Conservation (phyloP, 805 yeast species). For the Ogataea minuta region DNA sequence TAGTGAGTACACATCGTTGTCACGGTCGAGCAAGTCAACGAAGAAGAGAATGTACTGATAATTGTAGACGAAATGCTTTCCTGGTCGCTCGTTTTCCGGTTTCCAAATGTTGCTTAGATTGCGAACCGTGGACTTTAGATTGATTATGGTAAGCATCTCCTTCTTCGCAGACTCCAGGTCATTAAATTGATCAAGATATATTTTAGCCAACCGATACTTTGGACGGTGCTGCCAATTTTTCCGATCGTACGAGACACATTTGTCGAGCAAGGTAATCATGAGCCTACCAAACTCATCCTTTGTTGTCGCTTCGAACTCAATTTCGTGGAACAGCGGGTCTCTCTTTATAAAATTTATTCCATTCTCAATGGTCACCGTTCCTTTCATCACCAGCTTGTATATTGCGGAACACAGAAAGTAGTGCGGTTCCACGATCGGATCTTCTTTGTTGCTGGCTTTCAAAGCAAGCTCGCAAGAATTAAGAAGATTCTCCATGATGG, state of each 20-base stretch:
- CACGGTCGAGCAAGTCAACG: conserved; percentile 50
- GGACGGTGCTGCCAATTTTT: conserved; percentile 94
- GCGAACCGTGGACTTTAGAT: conserved; percentile 65
- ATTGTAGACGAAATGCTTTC: conserved; percentile 83
- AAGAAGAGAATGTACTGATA: conserved; percentile 65
- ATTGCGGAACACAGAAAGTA: conserved; percentile 57
- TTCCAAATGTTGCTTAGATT: conserved; percentile 87
- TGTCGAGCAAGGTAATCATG: conserved; percentile 46
- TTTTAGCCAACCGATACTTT: conserved; percentile 63
- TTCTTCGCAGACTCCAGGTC: conserved; percentile 55
- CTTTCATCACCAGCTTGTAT: conserved; percentile 51
- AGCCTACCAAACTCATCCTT: conserved; percentile 36
- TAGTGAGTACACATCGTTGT: conserved; percentile 58
- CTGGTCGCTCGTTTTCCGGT: conserved; percentile 88
- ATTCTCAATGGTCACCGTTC: conserved; percentile 32
- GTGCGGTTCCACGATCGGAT: conserved; percentile 74
- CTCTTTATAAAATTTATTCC: conserved; percentile 42
- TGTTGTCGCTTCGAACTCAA: conserved; percentile 12
- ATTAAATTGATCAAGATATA: conserved; percentile 52
- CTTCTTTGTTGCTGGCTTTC: conserved; percentile 41
- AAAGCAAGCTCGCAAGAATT: conserved; percentile 45
- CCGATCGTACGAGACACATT: conserved; percentile 59
- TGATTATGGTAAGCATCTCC: conserved; percentile 62
- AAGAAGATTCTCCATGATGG: conserved; percentile 42
- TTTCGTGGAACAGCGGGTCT: conserved; percentile 34